Evolutionary conservation across 495 filamentous ascomycete genomes (phyloP).

Genomic region (Trypethelium eluteriae): DNA sequence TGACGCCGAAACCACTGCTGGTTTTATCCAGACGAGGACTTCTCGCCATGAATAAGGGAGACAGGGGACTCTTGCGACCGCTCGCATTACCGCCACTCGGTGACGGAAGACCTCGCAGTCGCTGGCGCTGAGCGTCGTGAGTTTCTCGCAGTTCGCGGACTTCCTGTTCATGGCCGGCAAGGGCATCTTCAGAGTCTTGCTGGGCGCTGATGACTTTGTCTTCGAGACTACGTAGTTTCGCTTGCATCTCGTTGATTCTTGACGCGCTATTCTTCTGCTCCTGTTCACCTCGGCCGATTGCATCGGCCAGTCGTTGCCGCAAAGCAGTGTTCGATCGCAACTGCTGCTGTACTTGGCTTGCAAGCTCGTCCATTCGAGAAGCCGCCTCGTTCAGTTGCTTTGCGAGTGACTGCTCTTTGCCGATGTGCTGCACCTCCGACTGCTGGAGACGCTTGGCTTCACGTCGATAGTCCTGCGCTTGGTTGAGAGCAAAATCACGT

Average conservation of each 20-base stretch:
- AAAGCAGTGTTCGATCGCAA: slow-evolving; percentile 66
- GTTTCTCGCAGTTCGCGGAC: slow-evolving; percentile 64
- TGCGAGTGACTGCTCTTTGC: slow-evolving; percentile 54
- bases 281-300: slow-evolving; percentile 76
- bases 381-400: slow-evolving; percentile 62
- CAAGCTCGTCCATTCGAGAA: slow-evolving; percentile 67
- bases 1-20: slow-evolving; percentile 47
- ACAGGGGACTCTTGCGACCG: slow-evolving; percentile 44
- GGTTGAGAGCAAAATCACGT: slow-evolving; percentile 31
- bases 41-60: slow-evolving; percentile 54
- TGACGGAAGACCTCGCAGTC: slow-evolving; percentile 40
- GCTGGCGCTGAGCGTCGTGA: slow-evolving; percentile 68
- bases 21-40: slow-evolving; percentile 55
- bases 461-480: slow-evolving; percentile 42
- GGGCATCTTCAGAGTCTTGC: slow-evolving; percentile 74
- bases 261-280: slow-evolving; percentile 71
- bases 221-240: slow-evolving; percentile 68
- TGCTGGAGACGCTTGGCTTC: slow-evolving; percentile 55
- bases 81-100: slow-evolving; percentile 34
- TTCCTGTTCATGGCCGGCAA: slow-evolving; percentile 80
- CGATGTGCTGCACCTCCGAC: slow-evolving; percentile 55
- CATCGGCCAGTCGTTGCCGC: slow-evolving; percentile 71
- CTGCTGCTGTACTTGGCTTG: slow-evolving; percentile 66
- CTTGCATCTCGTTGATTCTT: slow-evolving; percentile 77
- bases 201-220: slow-evolving; percentile 78